Evolutionary conservation across 208 protist genomes (phyloP).

Genomic region (Crithidia brevicula): DNA sequence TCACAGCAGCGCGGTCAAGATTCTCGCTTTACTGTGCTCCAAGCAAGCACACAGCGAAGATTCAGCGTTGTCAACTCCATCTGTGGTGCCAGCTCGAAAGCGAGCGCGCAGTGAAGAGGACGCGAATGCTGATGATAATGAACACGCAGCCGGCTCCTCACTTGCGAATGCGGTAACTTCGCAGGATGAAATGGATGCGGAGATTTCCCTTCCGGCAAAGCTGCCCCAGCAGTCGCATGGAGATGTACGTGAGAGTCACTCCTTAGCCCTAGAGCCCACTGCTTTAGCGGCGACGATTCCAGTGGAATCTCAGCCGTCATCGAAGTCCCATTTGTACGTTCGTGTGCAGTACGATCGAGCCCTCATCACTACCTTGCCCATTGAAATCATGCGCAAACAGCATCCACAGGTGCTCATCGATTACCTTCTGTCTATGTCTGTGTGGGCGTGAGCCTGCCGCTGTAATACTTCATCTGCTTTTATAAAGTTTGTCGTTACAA

Average conservation of each 20-base stretch:
- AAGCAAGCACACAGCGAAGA: background rate
- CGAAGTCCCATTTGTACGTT: slow-evolving; percentile 51
- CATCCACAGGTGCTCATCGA: slow-evolving; percentile 84
- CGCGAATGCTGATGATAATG: background rate
- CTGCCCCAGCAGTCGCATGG: background rate
- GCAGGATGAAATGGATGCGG: too few species aligned
- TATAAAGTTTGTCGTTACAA: too few species aligned
- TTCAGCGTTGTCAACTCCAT: background rate
- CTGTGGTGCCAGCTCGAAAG: slow-evolving; percentile 7
- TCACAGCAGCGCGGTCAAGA: slow-evolving; percentile 23
- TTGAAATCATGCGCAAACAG: slow-evolving; percentile 75
- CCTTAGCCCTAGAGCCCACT: background rate
- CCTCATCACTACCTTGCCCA: slow-evolving; percentile 60
- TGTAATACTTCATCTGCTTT: slow-evolving; percentile 2
- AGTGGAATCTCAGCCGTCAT: background rate
- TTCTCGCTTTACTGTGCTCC: slow-evolving; percentile 41
- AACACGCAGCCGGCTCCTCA: background rate
- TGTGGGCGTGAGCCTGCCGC: slow-evolving; percentile 76
- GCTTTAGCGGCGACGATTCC: background rate
- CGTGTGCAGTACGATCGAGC: slow-evolving; percentile 72
- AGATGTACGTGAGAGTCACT: background rate
- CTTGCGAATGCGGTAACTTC: too few species aligned
- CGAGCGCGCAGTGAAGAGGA: background rate
- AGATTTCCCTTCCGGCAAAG: too few species aligned
- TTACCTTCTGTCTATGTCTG: slow-evolving; percentile 67